Base-by-base conservation (phyloP, 768 basidiomycete genomes). In the Boletus rubroflammeus region DNA sequence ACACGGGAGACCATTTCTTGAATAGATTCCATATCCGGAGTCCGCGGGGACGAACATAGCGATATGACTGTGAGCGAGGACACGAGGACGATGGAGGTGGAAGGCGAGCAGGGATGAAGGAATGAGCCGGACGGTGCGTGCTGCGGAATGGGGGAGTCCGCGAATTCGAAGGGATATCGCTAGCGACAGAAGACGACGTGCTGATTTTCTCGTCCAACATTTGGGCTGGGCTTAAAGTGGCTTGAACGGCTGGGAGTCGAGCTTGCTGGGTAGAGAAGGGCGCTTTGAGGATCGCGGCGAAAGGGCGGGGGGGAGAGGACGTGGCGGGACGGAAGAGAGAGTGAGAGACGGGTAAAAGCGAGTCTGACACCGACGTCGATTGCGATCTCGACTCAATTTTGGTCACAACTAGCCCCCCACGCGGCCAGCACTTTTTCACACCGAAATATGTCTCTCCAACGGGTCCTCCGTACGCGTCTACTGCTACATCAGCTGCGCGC, bases 1-100 rank as follows among this genome's bases (percentile, higher is more conserved):
- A 78, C 53, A 93, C 72, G 35, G 92, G 92, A 26, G 86, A 70
- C 87, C 88, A 93, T 47, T 88, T 82, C 58, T 79, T 81, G 58
- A 90, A 60, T n/a, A 81, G 71, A 58, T 79, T 81, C 60, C 73
- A 72, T 78, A 81, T 81, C 59, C 83, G 78, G 38, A 80, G 72
- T 28, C 76, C 73, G 28, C 76, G 73, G 54, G 81, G 78, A 51
- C 78, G 76, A 46, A 74, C 69, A 36, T 78, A 76, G 23, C 72
- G 63, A 50, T 61, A 51, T 0, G 72, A 57, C 25, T 59, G 62
- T 0, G 63, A 51, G 47, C 59, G 58, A 42, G 59, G 50, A 17
- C 55, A 60, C 40, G 59, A 49, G 54, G 58, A 52, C 29, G 58
- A 40, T 15, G 51, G 11, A 15, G 60, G 57, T 36, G 56, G 52